Evolutionary conservation across 1,284 basidiomycete species (phyloP), one percentile per base, ranked within the genome.

Genomic region (Sanghuangporus weigelae): DNA sequence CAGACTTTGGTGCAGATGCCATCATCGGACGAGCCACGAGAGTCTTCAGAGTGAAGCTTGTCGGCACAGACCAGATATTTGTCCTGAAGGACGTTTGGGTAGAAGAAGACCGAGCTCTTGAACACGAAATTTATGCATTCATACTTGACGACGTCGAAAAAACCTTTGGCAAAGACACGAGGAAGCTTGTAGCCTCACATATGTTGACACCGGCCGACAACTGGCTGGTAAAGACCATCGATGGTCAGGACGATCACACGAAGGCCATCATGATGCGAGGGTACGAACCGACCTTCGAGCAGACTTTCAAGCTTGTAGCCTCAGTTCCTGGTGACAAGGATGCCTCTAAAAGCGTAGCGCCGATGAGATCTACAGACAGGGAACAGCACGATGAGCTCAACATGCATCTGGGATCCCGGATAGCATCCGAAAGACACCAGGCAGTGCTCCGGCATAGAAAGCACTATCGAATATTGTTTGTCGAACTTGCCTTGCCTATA

Each of bases 11-110:
- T 4, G 42, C 54, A 12, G 46, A 62, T 23, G 54, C 21, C 16
- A 44, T 57, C 10, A 49, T 49, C 10, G 55, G 54, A 21, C 31
- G 53, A 23, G 61, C 23, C 19, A 62, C 61, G 26, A 44, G 61
- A 21, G 54, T 56, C 10, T 62, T 48, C 31, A 57, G 39, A 21
- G 61, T 49, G 55, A 12, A 26, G 10, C 1, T 21, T 14, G 39
- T 39, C 2, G 10, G 23, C 16, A 7, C 55, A 39, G 35, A 49
- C 12, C 31, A 38, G 54, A 57, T 14, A 35, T 46, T n/a, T 46
- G 44, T 46, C 16, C 44, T 46, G 44, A 46, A 46, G 16, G 44
- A 46, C 44, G 44, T 57, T 12, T 57, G 46, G 42, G 21, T 39
- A 3, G 38, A 50, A 10, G 61, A 62, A n/a, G 61, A 62, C 39